Evolutionary conservation across 2,329 filamentous ascomycete species (phyloP), one percentile per base, ranked within the genome.

Genomic region (Phialocephala subalpina): DNA sequence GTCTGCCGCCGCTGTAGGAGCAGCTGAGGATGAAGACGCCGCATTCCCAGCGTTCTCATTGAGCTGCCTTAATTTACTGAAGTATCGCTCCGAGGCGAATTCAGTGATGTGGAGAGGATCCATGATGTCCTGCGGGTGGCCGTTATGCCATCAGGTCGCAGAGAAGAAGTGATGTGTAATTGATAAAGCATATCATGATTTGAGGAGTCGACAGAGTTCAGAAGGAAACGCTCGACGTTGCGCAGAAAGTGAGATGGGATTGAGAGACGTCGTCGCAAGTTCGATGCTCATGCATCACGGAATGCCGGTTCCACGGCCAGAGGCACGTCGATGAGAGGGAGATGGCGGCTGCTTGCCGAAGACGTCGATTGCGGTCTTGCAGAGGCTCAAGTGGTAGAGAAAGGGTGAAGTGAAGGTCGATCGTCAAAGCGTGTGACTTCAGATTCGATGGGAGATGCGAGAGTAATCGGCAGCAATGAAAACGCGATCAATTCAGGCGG

Each of bases 71-170:
- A 90, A 77, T 78, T 90, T 90, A 62, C 84, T 83, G 70, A 89
- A 87, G 74, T 88, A 90, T 69, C 85, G 85, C 77, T 86, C 82
- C 53, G 88, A 90, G 67, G 87, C 88, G 78, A 90, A 90, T 77
- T 90, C 88, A 67, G 87, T 89, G 68, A 88, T 82, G 70, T 89
- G 87, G 72, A 84, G 82, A 73, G 85, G 86, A 70, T 90, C 87
- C 86, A 89, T 88, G 74, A 45, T 74, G 63, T 69, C 64, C 71
- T 69, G 66, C 72, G 73, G 66, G 69, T 69, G 73, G 71, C 72
- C 57, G 22, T 69, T 73, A 73, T 74, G 68, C 73, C 73, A 73
- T 72, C 67, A 71, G 66, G 69, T 75, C 73, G 71, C 70, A 71
- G 71, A 67, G 63, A 64, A 63, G 61, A 65, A 62, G 58, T 55